Base-by-base conservation (phyloP, 2,329 filamentous ascomycete genomes). In the Fusarium proliferatum region DNA sequence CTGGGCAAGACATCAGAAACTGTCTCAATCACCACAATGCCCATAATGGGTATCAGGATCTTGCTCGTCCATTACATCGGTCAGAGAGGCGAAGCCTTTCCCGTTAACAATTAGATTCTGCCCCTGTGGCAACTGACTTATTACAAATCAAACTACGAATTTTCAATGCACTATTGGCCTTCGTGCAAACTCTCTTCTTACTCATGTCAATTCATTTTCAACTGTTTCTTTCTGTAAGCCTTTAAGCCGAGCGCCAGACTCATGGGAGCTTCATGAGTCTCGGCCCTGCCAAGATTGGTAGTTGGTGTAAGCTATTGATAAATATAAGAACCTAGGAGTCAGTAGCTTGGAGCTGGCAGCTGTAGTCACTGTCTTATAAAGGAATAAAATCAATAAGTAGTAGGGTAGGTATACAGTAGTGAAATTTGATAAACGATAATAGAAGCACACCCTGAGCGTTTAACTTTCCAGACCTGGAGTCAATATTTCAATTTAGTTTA, bases 21-120 rank as follows among this genome's bases (percentile, higher is more conserved):
- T 73, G 71, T 73, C 67, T 73, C 71, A 46, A 42, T 53, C 43
- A 39, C 36, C 45, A 71, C 52, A 53, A 71, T 57, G 13, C 16
- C 38, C 34, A 57, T 21, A 17, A 19, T 42, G 9, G 4, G 33
- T 46, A 57, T 49, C 48, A 55, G 15, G 26, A 52, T 45, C 41
- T 53, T 30, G n/a, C 48, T 23, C 28, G 43, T 45, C n/a, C 38
- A 68, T 45, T 56, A 42, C 58, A 34, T 42, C 23, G 17, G 28
- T 48, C 38, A 41, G 34, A 43, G 39, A 42, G 36, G 36, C 34
- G 30, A 56, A 46, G 39, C 39, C 26, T 49, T 41, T 26, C 56
- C 48, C 56, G 43, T 62, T 60, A 26, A 58, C 46, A 36, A 62
- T 56, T 48, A 23, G 42, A 45, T 73, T 71, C 57, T 67, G 48